A percentile compares a stretch with the other conserved stretches of the same genome.
Evolutionary conservation across 768 basidiomycete species (phyloP).

Genomic region (Saitozyma podzolica): DNA sequence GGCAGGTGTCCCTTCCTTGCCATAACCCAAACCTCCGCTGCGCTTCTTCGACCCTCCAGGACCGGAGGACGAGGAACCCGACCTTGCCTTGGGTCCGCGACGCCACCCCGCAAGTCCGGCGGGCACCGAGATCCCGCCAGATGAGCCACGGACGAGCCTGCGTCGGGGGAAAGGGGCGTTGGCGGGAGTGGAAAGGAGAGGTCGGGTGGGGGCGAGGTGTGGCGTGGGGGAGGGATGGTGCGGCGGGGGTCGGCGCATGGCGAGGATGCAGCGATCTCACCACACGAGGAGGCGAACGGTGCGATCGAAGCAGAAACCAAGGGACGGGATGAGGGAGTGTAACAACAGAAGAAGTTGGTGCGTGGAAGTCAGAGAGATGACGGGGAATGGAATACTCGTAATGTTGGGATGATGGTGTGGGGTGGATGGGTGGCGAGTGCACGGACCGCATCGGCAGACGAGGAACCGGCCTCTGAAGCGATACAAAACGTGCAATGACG

Average conservation of each 20-base stretch:
- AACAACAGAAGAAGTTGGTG: too few relatives aligned
- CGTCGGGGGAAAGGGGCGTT: neutral
- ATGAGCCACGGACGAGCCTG: neutral
- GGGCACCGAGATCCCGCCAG: neutral
- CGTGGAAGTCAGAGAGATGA: too few relatives aligned
- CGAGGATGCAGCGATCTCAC: neutral
- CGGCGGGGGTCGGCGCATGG: neutral
- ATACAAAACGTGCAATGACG: too few relatives aligned
- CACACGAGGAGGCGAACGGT: neutral
- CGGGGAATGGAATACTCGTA: too few relatives aligned
- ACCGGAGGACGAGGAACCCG: conserved; percentile 2
- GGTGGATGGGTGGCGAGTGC: too few relatives aligned
- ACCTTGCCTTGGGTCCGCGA: neutral
- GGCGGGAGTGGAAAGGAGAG: neutral
- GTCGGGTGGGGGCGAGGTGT: neutral
- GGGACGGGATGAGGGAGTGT: neutral
- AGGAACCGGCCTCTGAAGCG: too few relatives aligned
- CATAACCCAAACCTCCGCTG: conserved; percentile 24
- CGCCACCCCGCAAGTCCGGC: neutral
- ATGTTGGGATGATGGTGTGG: too few relatives aligned
- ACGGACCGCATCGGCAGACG: too few relatives aligned
- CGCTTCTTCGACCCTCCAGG: neutral
- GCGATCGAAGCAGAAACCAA: neutral
- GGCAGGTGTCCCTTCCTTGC: conserved; percentile 35
- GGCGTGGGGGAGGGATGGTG: neutral